phyloP scores from a whole-genome alignment of 192 early-diverging fungal species.

The Allomyces javanicus region DNA sequence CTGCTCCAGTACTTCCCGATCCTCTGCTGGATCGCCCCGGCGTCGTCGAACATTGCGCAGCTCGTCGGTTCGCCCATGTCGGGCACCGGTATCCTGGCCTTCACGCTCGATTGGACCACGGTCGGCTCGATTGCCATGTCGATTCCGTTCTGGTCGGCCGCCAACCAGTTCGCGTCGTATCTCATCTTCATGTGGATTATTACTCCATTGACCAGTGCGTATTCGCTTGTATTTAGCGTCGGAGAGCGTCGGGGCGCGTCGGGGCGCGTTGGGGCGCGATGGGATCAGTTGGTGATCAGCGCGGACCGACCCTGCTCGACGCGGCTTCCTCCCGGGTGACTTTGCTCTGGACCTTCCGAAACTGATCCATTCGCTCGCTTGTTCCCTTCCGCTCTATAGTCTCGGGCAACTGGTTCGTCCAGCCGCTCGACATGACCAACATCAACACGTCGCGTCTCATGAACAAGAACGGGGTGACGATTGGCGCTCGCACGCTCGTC shows the following conservation, averaged over 20 bases:
- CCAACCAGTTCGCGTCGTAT: conserved; percentile 50
- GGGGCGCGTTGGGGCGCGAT: too few relatives aligned
- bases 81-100: conserved; percentile 16
- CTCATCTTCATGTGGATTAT: conserved; percentile 56
- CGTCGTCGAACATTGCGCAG: conserved; percentile 5
- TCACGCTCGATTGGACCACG: conserved; percentile 20
- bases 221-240: too few relatives aligned
- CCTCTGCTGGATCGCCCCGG: conserved; percentile 31
- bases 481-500: background rate
- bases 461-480: background rate
- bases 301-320: too few relatives aligned
- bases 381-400: too few relatives aligned
- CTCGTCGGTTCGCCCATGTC: conserved; percentile 7
- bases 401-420: background rate
- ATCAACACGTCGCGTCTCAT: background rate
- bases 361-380: too few relatives aligned
- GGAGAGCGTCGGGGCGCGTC: too few relatives aligned
- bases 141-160: conserved; percentile 44
- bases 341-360: too few relatives aligned
- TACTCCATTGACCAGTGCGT: background rate
- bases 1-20: conserved; percentile 39
- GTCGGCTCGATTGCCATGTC: background rate
- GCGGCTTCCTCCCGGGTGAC: too few relatives aligned
- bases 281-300: too few relatives aligned
- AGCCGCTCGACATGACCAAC: background rate